Evolutionary conservation across 495 filamentous ascomycete species (phyloP).

Genomic region (Aspergillus funiculosus): DNA sequence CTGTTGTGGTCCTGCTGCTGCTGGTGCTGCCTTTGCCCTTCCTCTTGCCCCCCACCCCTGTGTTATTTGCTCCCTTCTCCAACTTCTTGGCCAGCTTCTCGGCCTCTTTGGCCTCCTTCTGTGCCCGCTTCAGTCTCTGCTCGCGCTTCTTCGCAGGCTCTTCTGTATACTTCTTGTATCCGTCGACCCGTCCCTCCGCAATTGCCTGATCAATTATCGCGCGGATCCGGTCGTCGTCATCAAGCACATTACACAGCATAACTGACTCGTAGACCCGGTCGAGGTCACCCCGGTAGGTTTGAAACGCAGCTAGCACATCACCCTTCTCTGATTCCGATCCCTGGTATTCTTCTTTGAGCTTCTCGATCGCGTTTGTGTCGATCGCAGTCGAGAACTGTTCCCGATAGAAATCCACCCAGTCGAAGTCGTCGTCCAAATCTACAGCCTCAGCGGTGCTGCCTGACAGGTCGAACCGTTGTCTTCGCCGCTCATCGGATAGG

Average conservation of each 20-base stretch:
- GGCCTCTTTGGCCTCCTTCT: conserved; percentile 65
- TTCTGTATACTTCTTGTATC: conserved; percentile 60
- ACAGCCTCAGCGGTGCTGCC: conserved; percentile 79
- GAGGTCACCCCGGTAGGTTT: conserved; percentile 63
- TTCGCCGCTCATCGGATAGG: conserved; percentile 70
- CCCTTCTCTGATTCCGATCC: conserved; percentile 75
- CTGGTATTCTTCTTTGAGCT: conserved; percentile 73
- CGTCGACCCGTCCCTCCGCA: conserved; percentile 54
- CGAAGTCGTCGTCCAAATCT: conserved; percentile 70
- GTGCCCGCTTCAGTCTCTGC: conserved; percentile 56
- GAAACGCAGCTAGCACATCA: conserved; percentile 72
- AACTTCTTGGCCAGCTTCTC: conserved; percentile 65
- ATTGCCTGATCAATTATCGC: conserved; percentile 79
- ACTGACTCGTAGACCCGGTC: conserved; percentile 69
- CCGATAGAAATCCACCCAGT: conserved; percentile 84
- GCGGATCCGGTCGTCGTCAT: conserved; percentile 83
- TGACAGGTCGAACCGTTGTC: conserved; percentile 79
- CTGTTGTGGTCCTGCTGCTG: conserved; percentile 19
- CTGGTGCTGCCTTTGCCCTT: conserved; percentile 15
- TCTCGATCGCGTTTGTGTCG: conserved; percentile 60
- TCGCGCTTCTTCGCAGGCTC: conserved; percentile 62
- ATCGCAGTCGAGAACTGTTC: conserved; percentile 71
- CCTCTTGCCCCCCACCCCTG: conserved; percentile 26
- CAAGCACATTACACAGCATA: conserved; percentile 76
- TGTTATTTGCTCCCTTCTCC: conserved; percentile 35